Evolutionary conservation across 2,329 filamentous ascomycete species (phyloP), one percentile per base, ranked within the genome.

Genomic region (Trichoderma koningii): DNA sequence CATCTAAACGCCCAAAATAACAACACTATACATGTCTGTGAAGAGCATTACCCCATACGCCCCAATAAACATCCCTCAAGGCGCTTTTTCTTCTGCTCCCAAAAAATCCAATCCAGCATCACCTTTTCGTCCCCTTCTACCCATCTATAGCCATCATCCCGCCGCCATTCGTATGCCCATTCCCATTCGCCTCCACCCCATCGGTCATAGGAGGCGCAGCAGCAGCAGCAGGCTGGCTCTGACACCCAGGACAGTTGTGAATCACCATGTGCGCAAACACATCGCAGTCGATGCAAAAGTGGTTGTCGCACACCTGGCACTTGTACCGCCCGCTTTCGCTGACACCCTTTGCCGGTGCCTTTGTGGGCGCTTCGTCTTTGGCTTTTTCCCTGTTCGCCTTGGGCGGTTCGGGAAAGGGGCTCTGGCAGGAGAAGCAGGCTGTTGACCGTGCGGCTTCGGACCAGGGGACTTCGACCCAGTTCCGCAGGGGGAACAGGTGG

Each of bases 271-370:
- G 95, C 26, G 92, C 90, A 78, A 95, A 97, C 26, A 97, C 87
- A 76, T 99, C 95, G 76, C 95, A 99, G 76, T 99, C 95, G 69
- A 99, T 96, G 81, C 95, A 99, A 75, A 98, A 99, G 78, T 98
- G 94, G 66, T 91, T 88, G 3, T 84, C 79, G 76, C 95, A 99
- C n/a, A 89, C 88, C 70, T 89, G 86, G 75, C 95, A 99, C 66
- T 91, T 91, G 75, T 99, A 99, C 59, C 95, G 82, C 55, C 90
- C 88, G 73, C 90, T 95, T 79, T 96, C 92, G 75, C 91, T 94
- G 50, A 93, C 89, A 1, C 89, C 88, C 72, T 87, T 89, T 19
- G 76, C 69, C 14, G 69, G 67, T 57, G 71, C 68, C 44, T 70
- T 72, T n/a, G 65, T 55, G 17, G 65, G 42, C 26, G 64, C 55